Evolutionary conservation across 352 stramenopile genomes (phyloP), one percentile per base, ranked within the genome.

Genomic region (Saprolegnia parasitica): DNA sequence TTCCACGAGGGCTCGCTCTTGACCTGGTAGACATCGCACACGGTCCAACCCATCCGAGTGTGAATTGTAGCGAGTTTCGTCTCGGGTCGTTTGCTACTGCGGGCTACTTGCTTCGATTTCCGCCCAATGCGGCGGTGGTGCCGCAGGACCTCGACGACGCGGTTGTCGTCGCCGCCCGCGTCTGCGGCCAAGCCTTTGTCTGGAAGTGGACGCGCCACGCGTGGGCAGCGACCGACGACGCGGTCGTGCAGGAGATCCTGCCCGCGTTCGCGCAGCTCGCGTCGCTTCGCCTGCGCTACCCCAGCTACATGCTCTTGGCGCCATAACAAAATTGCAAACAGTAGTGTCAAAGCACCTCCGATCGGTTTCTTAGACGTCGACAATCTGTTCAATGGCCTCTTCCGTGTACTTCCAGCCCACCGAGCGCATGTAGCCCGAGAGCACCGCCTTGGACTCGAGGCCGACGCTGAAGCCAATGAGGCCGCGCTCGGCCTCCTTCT

Each of bases 361-460:
- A 35, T 2, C 29, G 29, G 29, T 5, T 35, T 35, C 1, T 60
- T 60, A 60, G 13, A 60, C 52, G 20, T 60, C 52, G 24, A 60
- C 52, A 60, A 60, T 29, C 47, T 55, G n/a, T 55, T 55, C 52
- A 8, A n/a, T 49, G 11, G 11, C 42, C 20, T 60, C 52, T 24
- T 60, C 52, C 35, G 11, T 15, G n/a, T 62, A 70, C 50, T 70
- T 70, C 63, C 63, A 70, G 15, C 63, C 50, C 18, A 70, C 63
- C 20, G 63, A 70, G 32, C 63, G 63, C 21, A 70, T 29, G 50
- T 70, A 70, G 15, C 63, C 63, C n/a, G 29, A 62, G 32, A 70
- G 16, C 16, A 70, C n/a, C 1, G 46, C 15, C 24, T 52, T 29
- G 20, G 23, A 24, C 10, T 39, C 46, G 46, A 62, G 42, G 35